Base-by-base conservation (phyloP, 2,329 filamentous ascomycete genomes). In the Paraconiothyrium sp. region DNA sequence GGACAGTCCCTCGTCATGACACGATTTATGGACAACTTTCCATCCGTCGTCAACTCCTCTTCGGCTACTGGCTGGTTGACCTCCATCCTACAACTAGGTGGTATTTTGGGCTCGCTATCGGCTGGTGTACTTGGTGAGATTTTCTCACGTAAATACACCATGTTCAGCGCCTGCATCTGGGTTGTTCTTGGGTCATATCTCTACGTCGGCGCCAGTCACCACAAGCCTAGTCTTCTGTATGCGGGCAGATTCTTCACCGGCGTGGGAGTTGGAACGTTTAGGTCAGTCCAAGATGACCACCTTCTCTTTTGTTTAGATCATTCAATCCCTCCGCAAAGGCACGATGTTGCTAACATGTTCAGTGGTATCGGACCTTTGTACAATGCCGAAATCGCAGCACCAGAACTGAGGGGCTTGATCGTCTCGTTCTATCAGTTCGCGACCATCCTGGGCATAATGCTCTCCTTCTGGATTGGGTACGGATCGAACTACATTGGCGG, bases 1-100 rank as follows among this genome's bases (percentile, higher is more conserved):
- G 83, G 84, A 35, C 83, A 86, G 65, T 84, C 83, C 13, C 76
- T 86, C 2, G 83, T 85, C 66, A 87, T 86, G 84, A 76, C 76
- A 9, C 78, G 81, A 10, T 86, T 86, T 72, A 80, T 74, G 10
- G 71, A 79, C 39, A 82, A 83, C 63, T 86, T 86, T 67, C 84
- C 84, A 0, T 76, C 78, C 0, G 79, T 85, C 9, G 79, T 83
- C 41, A 61, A 77, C 8, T 84, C 82, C 0, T 80, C 82, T 16
- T 79, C 79, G 27, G 82, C 82, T 0, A 83, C 80, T 0, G 84
- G 84, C 5, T 85, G 83, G 83, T 76, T 85, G 50, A 85, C 83
- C 0, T 84, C 83, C 0, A 72, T 84, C n/a, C 76, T 85, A 0
- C 83, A 85, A 60, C 77, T 85, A 0, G 83, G 83, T 4, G 83